Conservation (phyloP, 495 filamentous ascomycete genomes). For the Eremomyces bilateralis region DNA sequence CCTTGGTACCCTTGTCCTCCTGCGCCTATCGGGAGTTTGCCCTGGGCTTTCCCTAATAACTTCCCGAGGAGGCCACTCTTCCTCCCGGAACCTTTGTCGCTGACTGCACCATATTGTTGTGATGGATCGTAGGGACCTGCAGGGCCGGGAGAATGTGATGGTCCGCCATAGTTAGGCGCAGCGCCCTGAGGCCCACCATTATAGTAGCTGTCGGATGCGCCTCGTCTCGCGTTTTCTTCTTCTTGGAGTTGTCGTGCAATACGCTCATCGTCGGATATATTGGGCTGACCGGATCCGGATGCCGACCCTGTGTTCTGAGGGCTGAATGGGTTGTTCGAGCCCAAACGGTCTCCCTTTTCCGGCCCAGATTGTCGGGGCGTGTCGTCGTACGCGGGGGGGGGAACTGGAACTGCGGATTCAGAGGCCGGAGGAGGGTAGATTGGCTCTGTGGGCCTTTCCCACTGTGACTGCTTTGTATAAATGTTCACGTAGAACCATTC, state of each 20-base stretch:
- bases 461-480: slow-evolving; percentile 68
- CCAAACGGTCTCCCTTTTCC: slow-evolving; percentile 34
- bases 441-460: slow-evolving; percentile 52
- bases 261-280: slow-evolving; percentile 43
- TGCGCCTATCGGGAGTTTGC: not conserved
- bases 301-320: slow-evolving; percentile 5
- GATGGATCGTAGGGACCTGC: not conserved
- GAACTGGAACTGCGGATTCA: slow-evolving; percentile 22
- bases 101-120: not conserved
- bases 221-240: slow-evolving; percentile 45
- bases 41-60: slow-evolving; percentile 23
- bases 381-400: slow-evolving; percentile 42
- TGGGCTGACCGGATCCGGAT: slow-evolving; percentile 14
- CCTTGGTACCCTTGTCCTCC: not conserved
- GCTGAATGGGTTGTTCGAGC: slow-evolving; percentile 38
- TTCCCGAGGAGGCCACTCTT: slow-evolving; percentile 32
- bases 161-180: not conserved
- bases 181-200: slow-evolving; percentile 6
- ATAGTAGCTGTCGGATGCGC: slow-evolving; percentile 24
- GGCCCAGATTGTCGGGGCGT: slow-evolving; percentile 16
- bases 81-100: slow-evolving; percentile 14
- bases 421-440: slow-evolving; percentile 24
- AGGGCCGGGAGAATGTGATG: not conserved
- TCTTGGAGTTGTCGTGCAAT: slow-evolving; percentile 61
- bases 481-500: slow-evolving; percentile 71